phyloP scores from a whole-genome alignment of 2,329 filamentous ascomycete species.

The Cytospora piceicola region DNA sequence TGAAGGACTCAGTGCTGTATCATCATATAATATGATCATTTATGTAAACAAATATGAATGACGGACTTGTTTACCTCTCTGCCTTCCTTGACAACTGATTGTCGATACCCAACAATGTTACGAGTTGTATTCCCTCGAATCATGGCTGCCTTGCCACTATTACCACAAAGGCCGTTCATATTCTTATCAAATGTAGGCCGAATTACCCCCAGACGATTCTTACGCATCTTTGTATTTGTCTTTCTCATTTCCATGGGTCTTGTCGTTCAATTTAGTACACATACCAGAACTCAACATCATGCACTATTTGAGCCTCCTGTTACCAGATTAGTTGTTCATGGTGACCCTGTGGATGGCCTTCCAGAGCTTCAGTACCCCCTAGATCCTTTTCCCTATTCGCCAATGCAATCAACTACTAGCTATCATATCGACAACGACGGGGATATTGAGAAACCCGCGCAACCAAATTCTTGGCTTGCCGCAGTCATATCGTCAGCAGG shows the following conservation, averaged over 20 bases:
- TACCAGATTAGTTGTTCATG: neutral
- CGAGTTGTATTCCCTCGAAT: neutral
- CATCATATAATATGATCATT: neutral
- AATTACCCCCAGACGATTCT: neutral
- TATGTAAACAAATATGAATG: neutral
- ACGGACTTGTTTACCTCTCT: neutral
- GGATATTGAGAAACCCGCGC: neutral
- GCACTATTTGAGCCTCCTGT: neutral
- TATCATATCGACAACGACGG: neutral
- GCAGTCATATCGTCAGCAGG: constrained; percentile 39
- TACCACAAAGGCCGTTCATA: neutral
- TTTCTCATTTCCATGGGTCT: neutral
- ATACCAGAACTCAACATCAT: neutral
- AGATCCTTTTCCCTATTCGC: constrained; percentile 36
- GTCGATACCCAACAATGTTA: neutral
- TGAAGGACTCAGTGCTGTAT: neutral
- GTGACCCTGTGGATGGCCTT: neutral
- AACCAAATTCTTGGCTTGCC: constrained; percentile 36
- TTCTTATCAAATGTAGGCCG: neutral
- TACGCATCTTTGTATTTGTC: neutral
- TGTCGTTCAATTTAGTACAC: neutral
- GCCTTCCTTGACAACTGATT: neutral
- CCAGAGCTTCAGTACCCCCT: constrained; percentile 30
- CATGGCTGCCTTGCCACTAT: neutral
- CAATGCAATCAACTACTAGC: constrained; percentile 28